Evolutionary conservation across 2,329 filamentous ascomycete genomes (phyloP).

Genomic region (Trichoderma cornu-damae): DNA sequence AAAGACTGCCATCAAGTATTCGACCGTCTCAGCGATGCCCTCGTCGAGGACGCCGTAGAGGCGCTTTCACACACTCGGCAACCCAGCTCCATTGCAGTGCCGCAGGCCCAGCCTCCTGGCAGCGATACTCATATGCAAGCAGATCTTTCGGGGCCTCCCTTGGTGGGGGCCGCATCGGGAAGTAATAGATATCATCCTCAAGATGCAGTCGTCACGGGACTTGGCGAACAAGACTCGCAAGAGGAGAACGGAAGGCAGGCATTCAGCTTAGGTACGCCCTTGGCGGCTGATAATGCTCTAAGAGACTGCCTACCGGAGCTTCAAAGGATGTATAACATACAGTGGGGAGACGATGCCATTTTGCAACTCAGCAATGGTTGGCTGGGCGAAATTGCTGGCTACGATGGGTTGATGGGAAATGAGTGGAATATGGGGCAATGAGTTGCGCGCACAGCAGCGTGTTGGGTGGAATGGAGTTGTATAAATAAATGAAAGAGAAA

Average conservation of each 20-base stretch:
- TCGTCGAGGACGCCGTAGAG: constrained; percentile 38
- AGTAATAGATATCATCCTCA: not conserved
- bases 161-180: not conserved
- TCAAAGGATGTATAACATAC: constrained; percentile 24
- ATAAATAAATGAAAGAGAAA: too few species aligned
- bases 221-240: constrained; percentile 1
- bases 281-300: constrained; percentile 19
- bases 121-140: not conserved
- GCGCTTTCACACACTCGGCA: constrained; percentile 14
- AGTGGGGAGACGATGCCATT: constrained; percentile 25
- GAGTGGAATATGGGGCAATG: not conserved
- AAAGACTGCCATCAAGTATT: constrained; percentile 40
- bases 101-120: not conserved
- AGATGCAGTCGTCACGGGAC: not conserved
- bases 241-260: constrained; percentile 17
- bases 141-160: not conserved
- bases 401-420: not conserved
- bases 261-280: constrained; percentile 36
- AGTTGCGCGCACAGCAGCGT: not conserved
- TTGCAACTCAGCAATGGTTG: constrained; percentile 25
- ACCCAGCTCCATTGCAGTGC: not conserved
- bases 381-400: constrained; percentile 22
- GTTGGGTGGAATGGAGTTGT: not conserved
- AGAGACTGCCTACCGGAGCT: constrained; percentile 21
- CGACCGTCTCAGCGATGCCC: constrained; percentile 39